Base-by-base conservation (phyloP, 306 rosid genomes). In the Lagenaria siceraria region DNA sequence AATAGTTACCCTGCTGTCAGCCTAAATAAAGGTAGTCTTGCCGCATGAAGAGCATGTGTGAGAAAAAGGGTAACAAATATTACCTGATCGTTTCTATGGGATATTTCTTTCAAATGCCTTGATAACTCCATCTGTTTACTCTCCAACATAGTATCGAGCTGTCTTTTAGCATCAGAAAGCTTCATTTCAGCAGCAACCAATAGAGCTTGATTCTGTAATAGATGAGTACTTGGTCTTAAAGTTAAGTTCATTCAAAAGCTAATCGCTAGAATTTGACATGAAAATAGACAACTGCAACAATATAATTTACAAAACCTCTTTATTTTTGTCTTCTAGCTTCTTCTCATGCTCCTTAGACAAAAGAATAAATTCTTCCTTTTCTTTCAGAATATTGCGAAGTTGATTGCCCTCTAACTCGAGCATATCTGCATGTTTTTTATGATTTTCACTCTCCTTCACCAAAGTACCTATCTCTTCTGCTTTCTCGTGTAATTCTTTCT, bases 61-160 rank as follows among this genome's bases (percentile, higher is more conserved):
- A 75, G 62, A 46, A 82, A 82, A 78, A 81, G 56, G 43, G 63
- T 22, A 71, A 81, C 68, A 78, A 12, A 76, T 51, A 80, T 77
- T 60, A 92, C 99, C 97, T 95, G 97, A 88, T 92, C 99, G 59
- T 92, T 95, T 87, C 93, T 89, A 80, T 80, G 97, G 74, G 97
- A 95, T 80, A 95, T 88, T 65, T 95, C 97, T 81, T 90, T 95
- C 89, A 95, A 87, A 85, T 95, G 97, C 88, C 86, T 89, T 40
- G 97, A 92, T 80, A 95, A 75, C 69, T 95, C 99, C 49, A 82
- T 82, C 62, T 90, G 92, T 75, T 95, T 88, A 81, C 80, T 86
- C 78, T 95, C 97, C 74, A 88, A 85, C 99, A 95, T 87, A 78
- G 80, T 80, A 81, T 95, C 90, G 68, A 88, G 89, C 78, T 95